Conservation (phyloP, 352 stramenopile species). For the Thraustochytrium striatum region DNA sequence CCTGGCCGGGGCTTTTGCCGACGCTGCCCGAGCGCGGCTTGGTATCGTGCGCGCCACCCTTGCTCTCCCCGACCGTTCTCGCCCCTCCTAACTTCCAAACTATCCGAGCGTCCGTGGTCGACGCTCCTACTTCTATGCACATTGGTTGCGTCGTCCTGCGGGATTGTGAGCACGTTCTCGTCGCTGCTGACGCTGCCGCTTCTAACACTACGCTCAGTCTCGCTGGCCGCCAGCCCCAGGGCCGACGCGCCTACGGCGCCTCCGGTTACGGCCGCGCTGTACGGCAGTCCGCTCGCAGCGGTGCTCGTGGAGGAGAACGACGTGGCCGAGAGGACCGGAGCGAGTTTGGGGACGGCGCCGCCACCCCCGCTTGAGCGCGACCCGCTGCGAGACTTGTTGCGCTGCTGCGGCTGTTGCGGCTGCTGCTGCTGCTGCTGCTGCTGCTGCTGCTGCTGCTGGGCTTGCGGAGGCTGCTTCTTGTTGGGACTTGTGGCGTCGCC, state of each 20-base stretch:
- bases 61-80: too few species aligned
- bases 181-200: too few species aligned
- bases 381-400: background rate
- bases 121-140: too few species aligned
- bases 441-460: background rate
- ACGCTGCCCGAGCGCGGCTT: too few species aligned
- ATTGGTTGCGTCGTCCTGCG: too few species aligned
- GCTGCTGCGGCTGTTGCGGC: constrained; percentile 39
- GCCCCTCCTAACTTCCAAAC: too few species aligned
- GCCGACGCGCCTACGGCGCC: background rate
- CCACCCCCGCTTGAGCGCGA: background rate
- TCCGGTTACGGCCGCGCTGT: constrained; percentile 5
- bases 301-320: background rate
- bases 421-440: background rate
- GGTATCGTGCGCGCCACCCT: too few species aligned
- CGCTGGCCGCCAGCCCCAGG: background rate
- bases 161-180: too few species aligned
- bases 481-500: too few species aligned
- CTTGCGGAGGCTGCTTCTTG: background rate
- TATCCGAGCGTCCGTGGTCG: too few species aligned
- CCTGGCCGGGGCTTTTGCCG: too few species aligned
- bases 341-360: background rate
- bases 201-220: too few species aligned
- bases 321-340: background rate
- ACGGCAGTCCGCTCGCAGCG: background rate